Conservation (phyloP, 1,139 yeast species). For the Protomyces arabidopsidicola region DNA sequence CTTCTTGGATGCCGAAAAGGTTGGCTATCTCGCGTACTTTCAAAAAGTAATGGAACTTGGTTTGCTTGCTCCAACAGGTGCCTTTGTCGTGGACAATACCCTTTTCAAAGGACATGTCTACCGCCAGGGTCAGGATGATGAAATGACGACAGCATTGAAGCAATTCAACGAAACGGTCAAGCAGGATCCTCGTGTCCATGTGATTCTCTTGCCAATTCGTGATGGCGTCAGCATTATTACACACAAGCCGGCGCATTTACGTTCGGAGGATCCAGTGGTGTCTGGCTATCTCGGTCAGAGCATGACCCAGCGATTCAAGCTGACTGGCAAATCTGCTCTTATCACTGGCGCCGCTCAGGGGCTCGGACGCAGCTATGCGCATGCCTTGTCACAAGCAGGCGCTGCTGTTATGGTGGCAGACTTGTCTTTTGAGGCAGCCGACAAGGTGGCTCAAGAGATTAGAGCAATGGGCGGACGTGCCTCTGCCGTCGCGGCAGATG, state of each 20-base stretch:
- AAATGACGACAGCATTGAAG: slow-evolving; percentile 11
- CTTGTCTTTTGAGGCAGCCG: slow-evolving; percentile 55
- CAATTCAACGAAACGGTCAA: slow-evolving; percentile 22
- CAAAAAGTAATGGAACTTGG: slow-evolving; percentile 23
- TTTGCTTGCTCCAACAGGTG: slow-evolving; percentile 17
- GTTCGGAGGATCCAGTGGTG: slow-evolving; percentile 1
- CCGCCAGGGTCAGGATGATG: slow-evolving; percentile 4
- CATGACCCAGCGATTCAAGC: slow-evolving; percentile 39
- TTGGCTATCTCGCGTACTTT: slow-evolving; percentile 25
- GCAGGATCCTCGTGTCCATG: slow-evolving; percentile 22
- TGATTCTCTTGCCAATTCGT: slow-evolving; percentile 19
- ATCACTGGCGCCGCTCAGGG: slow-evolving; percentile 86
- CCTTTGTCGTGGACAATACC: slow-evolving; percentile 26
- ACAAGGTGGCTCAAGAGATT: slow-evolving; percentile 55
- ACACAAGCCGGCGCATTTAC: slow-evolving; percentile 3
- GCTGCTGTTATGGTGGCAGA: slow-evolving; percentile 71
- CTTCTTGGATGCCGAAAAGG: slow-evolving; percentile 28
- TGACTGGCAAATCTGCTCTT: slow-evolving; percentile 79
- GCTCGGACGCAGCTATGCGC: slow-evolving; percentile 78
- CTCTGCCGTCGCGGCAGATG: slow-evolving; percentile 24
- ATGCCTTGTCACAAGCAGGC: slow-evolving; percentile 83
- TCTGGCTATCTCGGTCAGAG: slow-evolving; percentile 9
- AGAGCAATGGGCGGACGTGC: slow-evolving; percentile 61
- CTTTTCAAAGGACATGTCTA: slow-evolving; percentile 28
- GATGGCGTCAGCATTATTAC: slow-evolving; percentile 28